These are phyloP conservation scores for Trichoderma oligosporum DNA, from an alignment of 2,329 filamentous ascomycete genomes.

Conservation along the genomic window DNA sequence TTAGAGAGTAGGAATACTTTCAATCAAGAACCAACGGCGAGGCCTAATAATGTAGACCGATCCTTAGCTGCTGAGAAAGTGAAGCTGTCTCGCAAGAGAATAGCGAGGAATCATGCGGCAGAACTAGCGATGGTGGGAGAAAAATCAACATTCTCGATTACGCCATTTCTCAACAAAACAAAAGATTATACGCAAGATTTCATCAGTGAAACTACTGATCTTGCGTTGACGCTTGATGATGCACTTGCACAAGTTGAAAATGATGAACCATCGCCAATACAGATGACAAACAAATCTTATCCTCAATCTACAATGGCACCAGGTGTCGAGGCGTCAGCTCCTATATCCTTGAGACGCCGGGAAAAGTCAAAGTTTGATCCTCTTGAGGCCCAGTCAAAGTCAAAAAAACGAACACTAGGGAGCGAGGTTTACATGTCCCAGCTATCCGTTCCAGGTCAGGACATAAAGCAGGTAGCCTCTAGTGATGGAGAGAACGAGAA, in stretches of 20 bases:
- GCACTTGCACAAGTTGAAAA: neutral
- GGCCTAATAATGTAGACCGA: conserved; percentile 39
- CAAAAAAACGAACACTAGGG: neutral
- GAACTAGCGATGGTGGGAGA: conserved; percentile 61
- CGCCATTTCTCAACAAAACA: conserved; percentile 81
- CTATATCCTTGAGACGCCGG: neutral
- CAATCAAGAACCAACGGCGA: conserved; percentile 42
- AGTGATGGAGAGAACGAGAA: neutral
- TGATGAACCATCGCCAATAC: conserved; percentile 21
- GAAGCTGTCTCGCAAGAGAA: conserved; percentile 39
- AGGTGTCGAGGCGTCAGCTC: neutral
- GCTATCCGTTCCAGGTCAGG: neutral
- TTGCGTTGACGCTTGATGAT: conserved; percentile 10
- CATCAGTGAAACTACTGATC: conserved; percentile 26
- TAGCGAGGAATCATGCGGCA: conserved; percentile 53
- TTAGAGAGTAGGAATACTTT: conserved; percentile 24
- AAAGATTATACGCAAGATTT: conserved; percentile 48
- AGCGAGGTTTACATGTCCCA: neutral
- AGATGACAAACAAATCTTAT: conserved; percentile 18
- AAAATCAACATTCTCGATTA: conserved; percentile 91
- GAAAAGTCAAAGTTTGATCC: neutral
- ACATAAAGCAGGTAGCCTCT: neutral
- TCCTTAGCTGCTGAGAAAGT: conserved; percentile 43
- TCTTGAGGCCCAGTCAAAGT: neutral
- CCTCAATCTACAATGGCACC: conserved; percentile 26